Evolutionary conservation across 352 stramenopile genomes (phyloP).

Genomic region (Phytophthora podocarpi): DNA sequence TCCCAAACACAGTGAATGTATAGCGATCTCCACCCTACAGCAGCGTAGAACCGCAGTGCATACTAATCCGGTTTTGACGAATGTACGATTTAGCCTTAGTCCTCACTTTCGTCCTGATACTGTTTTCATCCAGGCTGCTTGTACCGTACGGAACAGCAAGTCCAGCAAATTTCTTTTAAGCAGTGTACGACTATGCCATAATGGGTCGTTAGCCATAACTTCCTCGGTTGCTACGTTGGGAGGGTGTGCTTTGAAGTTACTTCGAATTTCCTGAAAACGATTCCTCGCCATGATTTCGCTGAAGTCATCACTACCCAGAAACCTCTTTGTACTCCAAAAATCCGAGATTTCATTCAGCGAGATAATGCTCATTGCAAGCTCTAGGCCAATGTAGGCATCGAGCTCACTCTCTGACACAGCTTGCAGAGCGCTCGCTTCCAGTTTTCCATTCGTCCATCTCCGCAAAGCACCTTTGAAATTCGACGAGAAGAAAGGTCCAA

Average conservation of each 20-base stretch:
- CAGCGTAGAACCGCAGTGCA: constrained; percentile 1
- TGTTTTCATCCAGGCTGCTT: constrained; percentile 7
- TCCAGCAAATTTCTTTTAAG: neutral
- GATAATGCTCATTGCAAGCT: no score
- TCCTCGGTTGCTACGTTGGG: no score
- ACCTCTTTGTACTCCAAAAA: no score
- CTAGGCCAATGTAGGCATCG: no score
- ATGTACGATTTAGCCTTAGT: neutral
- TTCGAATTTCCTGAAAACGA: no score
- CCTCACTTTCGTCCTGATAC: neutral
- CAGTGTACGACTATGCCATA: constrained; percentile 2
- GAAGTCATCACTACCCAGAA: no score
- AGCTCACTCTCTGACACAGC: neutral
- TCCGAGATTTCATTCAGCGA: no score
- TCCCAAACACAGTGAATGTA: constrained; percentile 10
- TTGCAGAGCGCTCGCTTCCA: no score
- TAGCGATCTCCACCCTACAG: neutral
- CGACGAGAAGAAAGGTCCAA: neutral
- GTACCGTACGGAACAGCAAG: neutral
- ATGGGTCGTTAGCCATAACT: constrained; percentile 1
- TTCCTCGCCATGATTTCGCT: no score
- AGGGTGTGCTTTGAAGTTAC: no score
- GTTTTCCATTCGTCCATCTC: neutral
- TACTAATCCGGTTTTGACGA: constrained; percentile 1
- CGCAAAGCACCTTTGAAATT: neutral